Base-by-base conservation (phyloP, 1,284 basidiomycete species). In the Pulchroboletus neoregius region DNA sequence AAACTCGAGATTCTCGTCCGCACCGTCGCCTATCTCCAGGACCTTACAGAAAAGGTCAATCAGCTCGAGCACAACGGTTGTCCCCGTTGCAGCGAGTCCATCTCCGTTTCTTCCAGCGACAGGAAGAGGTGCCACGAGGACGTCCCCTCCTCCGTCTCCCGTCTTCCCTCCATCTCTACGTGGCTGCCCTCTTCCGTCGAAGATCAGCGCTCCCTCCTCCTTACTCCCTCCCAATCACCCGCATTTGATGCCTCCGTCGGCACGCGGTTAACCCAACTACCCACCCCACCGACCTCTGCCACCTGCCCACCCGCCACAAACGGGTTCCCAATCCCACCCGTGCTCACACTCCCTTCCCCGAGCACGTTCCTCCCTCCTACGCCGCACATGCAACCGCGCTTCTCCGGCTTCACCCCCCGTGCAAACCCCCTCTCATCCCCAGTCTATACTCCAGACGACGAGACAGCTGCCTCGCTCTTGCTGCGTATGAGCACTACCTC, bases 1-100 rank as follows among this genome's bases (percentile, higher is more conserved):
- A 91, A 91, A 65, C 74, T 91, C 33, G 87, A 90, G 65, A 82
- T 91, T 26, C 74, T 90, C 43, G 78, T 85, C 51, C 74, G 83
- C 58, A 84, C 85, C 0, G 86, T 89, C 7, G 61, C 76, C 2
- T 87, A 80, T 62, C 75, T 88, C 60, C 75, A 84, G 67, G 77
- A 82, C 46, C 71, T 88, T 23, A 67, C 84, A 10, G 67, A 70
- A 36, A 72, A 67, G 46, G 74, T 85, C 27, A 61, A 65, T 22
- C 60, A 58, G 11, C 67, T 76, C 43, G 74, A 76, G 51, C 61
- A 70, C 22, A 70, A 71, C 30, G 57, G 57, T 23, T 73, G 70
- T 48, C 43, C 63, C 15, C 61, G 59, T 30, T 71, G 71, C 50
- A 45, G 12, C 40, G 46, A 50, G 33, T 43, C 57, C 43, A 60